Evolutionary conservation across 2,329 filamentous ascomycete genomes (phyloP), one percentile per base, ranked within the genome.

Genomic region (Colletotrichum nymphaeae): DNA sequence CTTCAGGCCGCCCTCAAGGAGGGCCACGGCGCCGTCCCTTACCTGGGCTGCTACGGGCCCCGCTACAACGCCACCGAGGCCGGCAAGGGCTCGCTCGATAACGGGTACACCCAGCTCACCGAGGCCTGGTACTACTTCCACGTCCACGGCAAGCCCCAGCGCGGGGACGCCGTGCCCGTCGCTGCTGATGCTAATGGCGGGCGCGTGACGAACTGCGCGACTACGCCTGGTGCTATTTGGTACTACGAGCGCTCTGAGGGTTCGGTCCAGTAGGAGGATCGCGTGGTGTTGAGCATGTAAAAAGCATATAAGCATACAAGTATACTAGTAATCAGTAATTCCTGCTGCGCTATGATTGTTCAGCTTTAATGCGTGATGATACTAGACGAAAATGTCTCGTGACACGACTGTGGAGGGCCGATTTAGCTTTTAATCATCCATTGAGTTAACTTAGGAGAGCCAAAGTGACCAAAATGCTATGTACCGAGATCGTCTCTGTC

Each of bases 81-180:
- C 8, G 91, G 91, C 2, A 84, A 81, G 73, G 87, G 87, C 24
- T 87, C 86, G 2, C 77, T 78, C 2, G 91, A 93, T 76, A 87
- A 83, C 69, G 91, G 91, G 1, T 82, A 83, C 74, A 93, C 90
- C 1, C 84, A 87, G 37, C 76, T 93, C 60, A 87, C 80, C 72
- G 91, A 93, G 84, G 85, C 91, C 14, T 93, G 91, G 90, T 93
- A 93, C 78, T 93, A 92, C 77, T 86, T 88, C 79, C 87, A 92
- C 80, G 88, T 89, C 65, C 86, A 85, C 68, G 91, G 91, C 4
- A 80, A 85, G 19, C 87, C 90, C 7, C 91, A 93, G 81, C 81
- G 86, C 67, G 84, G 83, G 2, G 80, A 87, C 53, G 85, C 82
- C 11, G 77, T 88, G 28, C 84, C 86, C 5, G 78, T 86, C 11